Evolutionary conservation across 495 filamentous ascomycete species (phyloP).

Genomic region (Aeminium ludgeri): DNA sequence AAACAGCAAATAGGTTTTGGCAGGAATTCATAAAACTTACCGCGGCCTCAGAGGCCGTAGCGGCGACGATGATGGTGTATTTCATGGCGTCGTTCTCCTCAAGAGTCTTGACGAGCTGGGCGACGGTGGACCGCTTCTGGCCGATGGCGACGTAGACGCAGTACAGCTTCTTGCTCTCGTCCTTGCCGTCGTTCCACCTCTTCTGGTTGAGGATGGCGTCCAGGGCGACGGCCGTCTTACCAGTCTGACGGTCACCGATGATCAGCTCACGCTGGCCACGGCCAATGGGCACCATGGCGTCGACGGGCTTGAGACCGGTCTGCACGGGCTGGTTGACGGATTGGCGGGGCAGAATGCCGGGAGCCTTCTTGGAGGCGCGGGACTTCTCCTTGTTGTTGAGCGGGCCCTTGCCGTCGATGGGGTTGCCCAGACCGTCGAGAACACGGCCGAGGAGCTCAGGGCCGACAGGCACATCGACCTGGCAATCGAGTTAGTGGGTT

Average conservation of each 20-base stretch:
- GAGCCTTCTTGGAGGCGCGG: constrained; percentile 97
- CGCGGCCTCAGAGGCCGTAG: constrained; percentile 93
- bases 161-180: constrained; percentile 97
- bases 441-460: constrained; percentile 89
- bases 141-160: constrained; percentile 98
- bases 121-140: constrained; percentile 98
- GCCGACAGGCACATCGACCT: constrained; percentile 97
- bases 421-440: constrained; percentile 94
- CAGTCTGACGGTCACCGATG: constrained; percentile 99
- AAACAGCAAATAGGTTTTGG: background rate
- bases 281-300: constrained; percentile 98
- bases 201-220: constrained; percentile 98
- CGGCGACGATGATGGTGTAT: constrained; percentile 88
- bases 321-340: constrained; percentile 98
- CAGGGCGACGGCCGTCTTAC: constrained; percentile 98
- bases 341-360: constrained; percentile 87
- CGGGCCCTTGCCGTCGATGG: constrained; percentile 97
- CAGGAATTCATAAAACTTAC: too few relatives aligned
- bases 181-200: constrained; percentile 79
- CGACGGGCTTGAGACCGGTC: constrained; percentile 97
- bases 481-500: constrained; percentile 15
- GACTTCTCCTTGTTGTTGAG: constrained; percentile 79
- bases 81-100: constrained; percentile 99
- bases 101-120: constrained; percentile 96
- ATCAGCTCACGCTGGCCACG: constrained; percentile 99